These are phyloP conservation scores for Ormosia emarginata DNA, from an alignment of 306 rosid species.

Conservation along the genomic window DNA sequence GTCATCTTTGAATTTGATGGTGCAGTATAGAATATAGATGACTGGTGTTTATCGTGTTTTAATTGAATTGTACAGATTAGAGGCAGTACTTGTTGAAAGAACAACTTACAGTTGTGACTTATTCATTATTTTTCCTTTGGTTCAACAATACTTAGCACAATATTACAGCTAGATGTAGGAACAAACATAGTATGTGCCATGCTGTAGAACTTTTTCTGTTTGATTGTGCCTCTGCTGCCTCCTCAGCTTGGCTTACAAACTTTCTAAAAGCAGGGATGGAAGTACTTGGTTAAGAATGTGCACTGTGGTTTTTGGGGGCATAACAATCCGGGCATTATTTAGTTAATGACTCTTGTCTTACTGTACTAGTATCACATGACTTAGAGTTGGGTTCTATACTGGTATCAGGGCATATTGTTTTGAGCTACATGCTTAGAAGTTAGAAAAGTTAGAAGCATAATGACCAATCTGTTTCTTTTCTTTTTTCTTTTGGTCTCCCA, in stretches of 20 bases:
- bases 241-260: not conserved
- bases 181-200: not conserved
- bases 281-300: not conserved
- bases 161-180: not conserved
- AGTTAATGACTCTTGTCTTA: not conserved
- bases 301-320: not conserved
- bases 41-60: no score
- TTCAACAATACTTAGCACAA: not conserved
- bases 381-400: not conserved
- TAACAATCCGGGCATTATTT: not conserved
- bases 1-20: not conserved
- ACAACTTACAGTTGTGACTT: no score
- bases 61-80: no score
- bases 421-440: not conserved
- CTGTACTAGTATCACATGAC: not conserved
- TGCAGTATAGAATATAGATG: not conserved
- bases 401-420: not conserved
- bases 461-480: not conserved
- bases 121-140: not conserved
- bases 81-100: no score
- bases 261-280: not conserved
- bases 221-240: not conserved
- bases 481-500: no score
- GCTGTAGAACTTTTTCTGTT: not conserved
- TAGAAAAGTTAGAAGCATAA: not conserved